Conservation (phyloP, 768 basidiomycete species). For the Sporobolomyces roseus region DNA sequence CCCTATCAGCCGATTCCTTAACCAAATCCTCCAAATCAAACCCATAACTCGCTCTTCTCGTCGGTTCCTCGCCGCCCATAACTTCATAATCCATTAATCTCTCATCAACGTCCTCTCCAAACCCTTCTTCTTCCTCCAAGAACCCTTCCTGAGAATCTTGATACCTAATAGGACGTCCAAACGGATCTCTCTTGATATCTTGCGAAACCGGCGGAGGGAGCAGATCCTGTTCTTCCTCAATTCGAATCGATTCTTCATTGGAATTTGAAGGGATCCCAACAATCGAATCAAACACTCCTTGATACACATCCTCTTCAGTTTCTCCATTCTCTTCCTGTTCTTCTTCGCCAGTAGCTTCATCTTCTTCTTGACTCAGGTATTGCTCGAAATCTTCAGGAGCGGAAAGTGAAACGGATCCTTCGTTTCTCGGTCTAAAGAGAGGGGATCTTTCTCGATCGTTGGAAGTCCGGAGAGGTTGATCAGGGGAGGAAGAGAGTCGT, state of each 20-base stretch:
- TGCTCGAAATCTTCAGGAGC: slow-evolving; percentile 4
- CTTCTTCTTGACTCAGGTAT: slow-evolving; percentile 2
- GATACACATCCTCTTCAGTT: background rate
- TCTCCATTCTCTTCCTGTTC: background rate
- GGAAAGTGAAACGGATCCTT: background rate
- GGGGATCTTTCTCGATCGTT: background rate
- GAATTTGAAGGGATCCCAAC: too few species aligned
- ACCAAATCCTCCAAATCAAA: slow-evolving; percentile 13
- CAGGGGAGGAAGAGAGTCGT: slow-evolving; percentile 4
- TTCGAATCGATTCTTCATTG: too few species aligned
- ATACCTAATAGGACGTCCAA: slow-evolving; percentile 15
- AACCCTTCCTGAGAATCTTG: background rate
- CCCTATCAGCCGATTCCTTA: background rate
- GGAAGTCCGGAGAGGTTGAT: background rate
- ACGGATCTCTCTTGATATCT: slow-evolving; percentile 1
- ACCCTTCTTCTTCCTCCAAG: slow-evolving; percentile 14
- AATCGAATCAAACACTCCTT: background rate
- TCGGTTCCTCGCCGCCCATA: background rate
- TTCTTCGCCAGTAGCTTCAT: background rate
- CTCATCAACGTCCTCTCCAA: background rate
- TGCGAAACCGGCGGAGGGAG: background rate
- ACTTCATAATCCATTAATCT: background rate
- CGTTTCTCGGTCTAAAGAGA: slow-evolving; percentile 9
- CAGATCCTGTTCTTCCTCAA: background rate
- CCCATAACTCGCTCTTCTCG: background rate